These are phyloP conservation scores for Helicocarpus griseus DNA, from an alignment of 2,329 filamentous ascomycete species.

Conservation along the genomic window DNA sequence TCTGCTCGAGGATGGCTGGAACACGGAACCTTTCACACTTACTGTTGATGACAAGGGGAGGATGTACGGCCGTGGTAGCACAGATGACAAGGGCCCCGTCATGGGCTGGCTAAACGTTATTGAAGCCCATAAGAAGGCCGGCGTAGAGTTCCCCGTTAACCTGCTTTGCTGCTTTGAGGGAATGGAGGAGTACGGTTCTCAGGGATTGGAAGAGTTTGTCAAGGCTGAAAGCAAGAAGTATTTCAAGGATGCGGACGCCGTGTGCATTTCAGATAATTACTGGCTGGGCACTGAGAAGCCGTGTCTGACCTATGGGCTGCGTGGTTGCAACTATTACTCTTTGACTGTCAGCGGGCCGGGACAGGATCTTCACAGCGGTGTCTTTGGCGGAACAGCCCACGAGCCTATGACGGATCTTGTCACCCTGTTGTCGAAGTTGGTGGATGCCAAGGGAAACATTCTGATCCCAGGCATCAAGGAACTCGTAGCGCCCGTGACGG, in stretches of 20 bases:
- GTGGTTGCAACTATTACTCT: constrained; percentile 96
- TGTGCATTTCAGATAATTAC: constrained; percentile 99
- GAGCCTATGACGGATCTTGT: constrained; percentile 98
- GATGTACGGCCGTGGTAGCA: constrained; percentile 93
- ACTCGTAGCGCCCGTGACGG: constrained; percentile 78
- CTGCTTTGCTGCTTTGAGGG: constrained; percentile 99
- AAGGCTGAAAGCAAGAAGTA: constrained; percentile 81
- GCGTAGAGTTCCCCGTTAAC: constrained; percentile 92
- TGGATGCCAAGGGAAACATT: constrained; percentile 86
- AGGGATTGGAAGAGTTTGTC: constrained; percentile 93
- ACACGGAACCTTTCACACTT: constrained; percentile 85
- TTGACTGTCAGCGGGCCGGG: constrained; percentile 83
- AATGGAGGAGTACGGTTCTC: constrained; percentile 98
- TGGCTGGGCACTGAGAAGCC: constrained; percentile 99
- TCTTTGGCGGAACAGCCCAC: constrained; percentile 91
- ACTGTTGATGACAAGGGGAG: constrained; percentile 79
- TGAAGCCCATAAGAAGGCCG: constrained; percentile 91
- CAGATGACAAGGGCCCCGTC: constrained; percentile 96
- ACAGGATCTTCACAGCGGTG: constrained; percentile 90
- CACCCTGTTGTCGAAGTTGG: constrained; percentile 68
- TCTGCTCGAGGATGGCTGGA: constrained; percentile 87
- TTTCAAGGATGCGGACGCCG: constrained; percentile 90
- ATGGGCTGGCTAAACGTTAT: constrained; percentile 97
- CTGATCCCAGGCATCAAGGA: constrained; percentile 88
- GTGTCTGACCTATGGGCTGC: constrained; percentile 91